Evolutionary conservation across 2,329 filamentous ascomycete species (phyloP), one percentile per base, ranked within the genome.

Genomic region (Colletotrichum costaricense): DNA sequence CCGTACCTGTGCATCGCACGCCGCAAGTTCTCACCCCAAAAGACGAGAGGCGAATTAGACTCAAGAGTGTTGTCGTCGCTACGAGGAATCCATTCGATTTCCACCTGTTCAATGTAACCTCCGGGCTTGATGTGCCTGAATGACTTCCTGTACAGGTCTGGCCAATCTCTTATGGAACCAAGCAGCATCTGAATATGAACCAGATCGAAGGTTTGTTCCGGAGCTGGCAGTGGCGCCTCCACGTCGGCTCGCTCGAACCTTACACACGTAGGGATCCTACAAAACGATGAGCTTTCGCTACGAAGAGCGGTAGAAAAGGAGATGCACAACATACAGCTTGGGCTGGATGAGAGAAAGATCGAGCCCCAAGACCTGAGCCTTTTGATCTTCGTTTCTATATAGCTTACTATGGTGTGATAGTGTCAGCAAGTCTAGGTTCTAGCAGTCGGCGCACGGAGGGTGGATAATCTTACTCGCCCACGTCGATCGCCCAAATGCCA

Each of bases 401-500:
- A 73, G 60, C 6, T 28, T 6, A 30, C 74, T 75, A 28, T 8
- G 49, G n/a, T 12, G 28, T 12, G 28, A 52, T 16, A 4, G 9
- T 46, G 35, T 74, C 42, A 74, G 72, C 67, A 19, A 46, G 92
- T 91, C 63, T 88, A 7, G 9, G 54, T 42, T 59, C 22, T 57
- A 26, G 16, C n/a, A 54, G 12, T 22, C 38, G 35, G 35, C 16
- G 60, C 30, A n/a, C 22, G 33, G 30, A 30, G 16, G n/a, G 46
- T 46, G 30, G 54, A 30, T 49, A 6, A 16, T 81, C 90, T 84
- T 86, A 94, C 89, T 93, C 92, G 75, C 93, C 93, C 84, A 98
- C 93, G 76, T 96, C 93, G 77, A 97, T 94, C 54, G 93, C 91
- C 96, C 96, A 98, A 74, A 97, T 96, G 52, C 95, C 95, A 1